These are phyloP conservation scores for Trypanosoma lewisi DNA, from an alignment of 208 protist species.

Conservation along the genomic window DNA sequence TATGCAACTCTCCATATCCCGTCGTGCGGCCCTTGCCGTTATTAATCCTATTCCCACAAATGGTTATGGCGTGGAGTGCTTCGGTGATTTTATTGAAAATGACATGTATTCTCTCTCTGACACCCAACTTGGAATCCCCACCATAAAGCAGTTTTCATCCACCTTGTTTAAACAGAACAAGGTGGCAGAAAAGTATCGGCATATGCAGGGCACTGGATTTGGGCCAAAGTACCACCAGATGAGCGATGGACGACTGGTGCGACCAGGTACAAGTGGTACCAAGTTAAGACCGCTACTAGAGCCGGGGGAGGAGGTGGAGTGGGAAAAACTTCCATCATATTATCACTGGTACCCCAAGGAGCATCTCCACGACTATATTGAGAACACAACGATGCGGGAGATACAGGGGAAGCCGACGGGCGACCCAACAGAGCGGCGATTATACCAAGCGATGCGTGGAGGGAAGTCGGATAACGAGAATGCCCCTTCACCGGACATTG, in stretches of 20 bases:
- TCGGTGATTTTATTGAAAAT: conserved; percentile 89
- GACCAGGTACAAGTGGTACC: conserved; percentile 78
- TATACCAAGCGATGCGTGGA: conserved; percentile 33
- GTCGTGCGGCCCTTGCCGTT: conserved; percentile 72
- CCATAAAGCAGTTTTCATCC: conserved; percentile 75
- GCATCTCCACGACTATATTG: conserved; percentile 81
- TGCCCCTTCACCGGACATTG: conserved; percentile 46
- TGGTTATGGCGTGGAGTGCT: conserved; percentile 86
- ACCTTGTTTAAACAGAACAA: conserved; percentile 73
- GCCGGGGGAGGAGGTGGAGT: conserved; percentile 78
- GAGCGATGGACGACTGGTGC: conserved; percentile 79
- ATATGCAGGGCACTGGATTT: conserved; percentile 84
- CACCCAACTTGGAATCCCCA: conserved; percentile 75
- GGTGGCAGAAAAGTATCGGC: conserved; percentile 82
- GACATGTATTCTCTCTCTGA: conserved; percentile 88
- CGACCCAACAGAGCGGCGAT: conserved; percentile 51
- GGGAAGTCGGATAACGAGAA: conserved; percentile 44
- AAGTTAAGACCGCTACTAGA: conserved; percentile 84
- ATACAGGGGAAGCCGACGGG: conserved; percentile 62
- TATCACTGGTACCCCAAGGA: conserved; percentile 91
- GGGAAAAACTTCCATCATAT: conserved; percentile 87
- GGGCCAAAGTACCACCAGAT: conserved; percentile 81
- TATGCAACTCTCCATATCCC: conserved; percentile 77
- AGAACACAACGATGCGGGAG: conserved; percentile 85
- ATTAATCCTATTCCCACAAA: conserved; percentile 89